Evolutionary conservation across 1,284 basidiomycete genomes (phyloP).

Genomic region (Kwoniella shivajii): DNA sequence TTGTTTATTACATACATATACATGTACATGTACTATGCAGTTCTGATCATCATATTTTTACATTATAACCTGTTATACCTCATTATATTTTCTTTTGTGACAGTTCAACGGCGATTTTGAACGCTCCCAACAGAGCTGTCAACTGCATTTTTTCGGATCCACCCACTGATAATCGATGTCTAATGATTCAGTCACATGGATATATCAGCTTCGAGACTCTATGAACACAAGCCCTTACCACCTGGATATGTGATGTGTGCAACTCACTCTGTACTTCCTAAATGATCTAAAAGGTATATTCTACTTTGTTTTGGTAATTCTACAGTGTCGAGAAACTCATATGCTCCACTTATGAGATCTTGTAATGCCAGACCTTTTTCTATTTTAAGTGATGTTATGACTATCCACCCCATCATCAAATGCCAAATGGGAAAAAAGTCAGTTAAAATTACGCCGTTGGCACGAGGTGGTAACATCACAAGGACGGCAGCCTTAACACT

Average conservation of each 20-base stretch:
- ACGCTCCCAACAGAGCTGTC: slow-evolving; percentile 85
- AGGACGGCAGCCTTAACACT: slow-evolving; percentile 49
- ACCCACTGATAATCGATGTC: slow-evolving; percentile 88
- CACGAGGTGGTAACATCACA: too few species aligned
- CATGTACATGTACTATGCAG: too few species aligned
- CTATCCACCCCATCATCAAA: slow-evolving; percentile 56
- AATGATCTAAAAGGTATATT: slow-evolving; percentile 86
- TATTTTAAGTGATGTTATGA: slow-evolving; percentile 81
- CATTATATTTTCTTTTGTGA: slow-evolving; percentile 40
- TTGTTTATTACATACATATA: neutral
- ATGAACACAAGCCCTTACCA: too few species aligned
- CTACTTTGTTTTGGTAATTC: slow-evolving; percentile 83
- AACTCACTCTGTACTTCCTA: slow-evolving; percentile 84
- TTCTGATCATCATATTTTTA: neutral
- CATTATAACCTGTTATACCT: neutral
- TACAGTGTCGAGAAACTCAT: slow-evolving; percentile 84
- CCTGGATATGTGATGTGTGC: too few species aligned
- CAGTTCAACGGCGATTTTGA: slow-evolving; percentile 87
- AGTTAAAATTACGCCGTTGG: neutral
- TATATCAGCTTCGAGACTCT: too few species aligned
- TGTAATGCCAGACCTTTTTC: slow-evolving; percentile 93
- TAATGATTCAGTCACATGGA: slow-evolving; percentile 50
- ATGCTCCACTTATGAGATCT: slow-evolving; percentile 91
- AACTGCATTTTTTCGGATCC: slow-evolving; percentile 94
- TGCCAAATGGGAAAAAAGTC: too few species aligned